A percentile compares a stretch with the other conserved stretches of the same genome.
Evolutionary conservation across 352 stramenopile species (phyloP).

Genomic region (Pythium plurisporium): DNA sequence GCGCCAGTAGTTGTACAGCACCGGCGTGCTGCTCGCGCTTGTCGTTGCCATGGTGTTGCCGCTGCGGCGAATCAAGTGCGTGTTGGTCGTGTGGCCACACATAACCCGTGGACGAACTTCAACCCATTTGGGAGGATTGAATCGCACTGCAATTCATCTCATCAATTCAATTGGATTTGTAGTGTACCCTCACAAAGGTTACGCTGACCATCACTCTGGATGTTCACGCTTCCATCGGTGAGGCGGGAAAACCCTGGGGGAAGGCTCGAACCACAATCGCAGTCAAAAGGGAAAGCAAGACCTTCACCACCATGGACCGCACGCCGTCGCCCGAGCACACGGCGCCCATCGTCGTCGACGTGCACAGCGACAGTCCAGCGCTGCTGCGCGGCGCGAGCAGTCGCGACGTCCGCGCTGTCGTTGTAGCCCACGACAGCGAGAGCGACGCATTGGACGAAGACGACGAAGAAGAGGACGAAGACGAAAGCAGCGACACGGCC

Average conservation of each 20-base stretch:
- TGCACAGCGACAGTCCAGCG: constrained; percentile 17
- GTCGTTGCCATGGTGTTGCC: not conserved
- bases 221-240: too few relatives aligned
- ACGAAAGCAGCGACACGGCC: constrained; percentile 3
- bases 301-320: not conserved
- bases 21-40: not conserved
- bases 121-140: not conserved
- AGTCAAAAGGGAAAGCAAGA: too few relatives aligned
- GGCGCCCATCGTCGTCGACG: constrained; percentile 12
- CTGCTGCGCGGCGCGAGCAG: constrained; percentile 5
- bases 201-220: constrained; percentile 9
- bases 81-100: not conserved
- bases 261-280: not conserved
- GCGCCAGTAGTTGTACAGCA: constrained; percentile 86
- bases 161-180: not conserved
- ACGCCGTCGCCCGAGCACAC: constrained; percentile 1
- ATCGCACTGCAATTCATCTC: constrained; percentile 10
- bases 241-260: not conserved
- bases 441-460: constrained; percentile 15
- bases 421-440: not conserved
- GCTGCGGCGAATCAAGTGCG: not conserved
- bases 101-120: not conserved
- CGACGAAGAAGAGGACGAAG: constrained; percentile 9
- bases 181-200: not conserved
- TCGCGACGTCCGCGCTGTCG: too few relatives aligned